Conservation (phyloP, 805 yeast genomes). For the Ogataea neopini region DNA sequence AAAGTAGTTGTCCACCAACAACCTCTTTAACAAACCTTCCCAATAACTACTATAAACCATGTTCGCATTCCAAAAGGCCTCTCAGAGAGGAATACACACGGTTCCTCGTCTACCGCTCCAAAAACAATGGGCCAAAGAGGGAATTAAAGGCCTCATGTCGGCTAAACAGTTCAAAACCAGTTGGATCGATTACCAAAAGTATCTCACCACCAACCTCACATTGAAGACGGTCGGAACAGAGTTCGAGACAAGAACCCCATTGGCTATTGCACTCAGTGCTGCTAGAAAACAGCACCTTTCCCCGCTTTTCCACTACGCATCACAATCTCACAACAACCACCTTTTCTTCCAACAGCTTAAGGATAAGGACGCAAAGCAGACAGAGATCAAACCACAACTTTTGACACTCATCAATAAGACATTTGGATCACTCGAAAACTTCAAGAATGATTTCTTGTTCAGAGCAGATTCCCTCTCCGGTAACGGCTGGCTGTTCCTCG, state of each 20-base stretch:
- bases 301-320: conserved; percentile 80
- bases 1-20: neutral
- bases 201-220: conserved; percentile 58
- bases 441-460: conserved; percentile 49
- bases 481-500: conserved; percentile 75
- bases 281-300: conserved; percentile 67
- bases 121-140: conserved; percentile 41
- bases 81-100: conserved; percentile 51
- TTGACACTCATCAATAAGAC: conserved; percentile 36
- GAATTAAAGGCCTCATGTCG: conserved; percentile 67
- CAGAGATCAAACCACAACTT: conserved; percentile 29
- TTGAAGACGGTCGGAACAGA: conserved; percentile 75
- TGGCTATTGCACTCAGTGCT: conserved; percentile 66
- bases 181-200: conserved; percentile 81
- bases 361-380: conserved; percentile 22
- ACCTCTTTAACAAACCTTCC: too few species aligned
- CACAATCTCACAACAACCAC: conserved; percentile 92
- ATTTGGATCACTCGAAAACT: conserved; percentile 49
- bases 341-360: conserved; percentile 70
- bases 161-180: conserved; percentile 66
- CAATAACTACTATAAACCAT: neutral
- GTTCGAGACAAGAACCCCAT: conserved; percentile 73
- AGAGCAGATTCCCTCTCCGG: conserved; percentile 57
- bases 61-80: conserved; percentile 11
- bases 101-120: conserved; percentile 58